These are phyloP conservation scores for Bombardia bombarda DNA, from an alignment of 495 filamentous ascomycete genomes.

Conservation along the genomic window DNA sequence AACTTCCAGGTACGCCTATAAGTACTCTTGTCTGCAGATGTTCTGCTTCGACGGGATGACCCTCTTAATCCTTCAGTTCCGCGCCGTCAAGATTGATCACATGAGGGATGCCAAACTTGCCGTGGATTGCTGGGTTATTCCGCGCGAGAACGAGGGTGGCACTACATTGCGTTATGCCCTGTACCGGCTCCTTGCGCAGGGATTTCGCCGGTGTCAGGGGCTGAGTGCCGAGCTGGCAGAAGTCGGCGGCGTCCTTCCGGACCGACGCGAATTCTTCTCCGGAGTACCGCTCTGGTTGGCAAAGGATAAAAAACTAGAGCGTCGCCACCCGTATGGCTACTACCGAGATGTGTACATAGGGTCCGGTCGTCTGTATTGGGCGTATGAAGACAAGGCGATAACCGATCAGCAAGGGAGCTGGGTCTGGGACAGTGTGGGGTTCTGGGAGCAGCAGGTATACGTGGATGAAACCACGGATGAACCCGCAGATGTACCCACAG, in stretches of 20 bases:
- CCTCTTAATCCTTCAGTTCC: constrained; percentile 6
- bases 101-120: background rate
- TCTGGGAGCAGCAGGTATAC: no score
- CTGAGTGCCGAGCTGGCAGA: background rate
- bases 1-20: constrained; percentile 2
- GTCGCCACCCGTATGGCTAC: no score
- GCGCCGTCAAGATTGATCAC: constrained; percentile 4
- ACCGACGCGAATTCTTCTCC: background rate
- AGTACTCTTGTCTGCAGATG: constrained; percentile 5
- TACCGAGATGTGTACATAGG: no score
- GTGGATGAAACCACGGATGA: no score
- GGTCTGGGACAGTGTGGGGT: no score
- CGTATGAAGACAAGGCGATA: no score
- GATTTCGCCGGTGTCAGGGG: constrained; percentile 4
- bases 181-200: constrained; percentile 4
- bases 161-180: constrained; percentile 1
- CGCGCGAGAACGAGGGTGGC: background rate
- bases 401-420: no score
- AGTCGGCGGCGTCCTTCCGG: background rate
- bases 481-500: no score
- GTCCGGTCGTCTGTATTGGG: no score
- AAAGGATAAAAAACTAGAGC: no score
- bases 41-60: constrained; percentile 10
- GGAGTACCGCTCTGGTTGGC: background rate
- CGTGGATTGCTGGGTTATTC: constrained; percentile 5